Evolutionary conservation across 2,329 filamentous ascomycete genomes (phyloP).

Genomic region (Trichoderma breve): DNA sequence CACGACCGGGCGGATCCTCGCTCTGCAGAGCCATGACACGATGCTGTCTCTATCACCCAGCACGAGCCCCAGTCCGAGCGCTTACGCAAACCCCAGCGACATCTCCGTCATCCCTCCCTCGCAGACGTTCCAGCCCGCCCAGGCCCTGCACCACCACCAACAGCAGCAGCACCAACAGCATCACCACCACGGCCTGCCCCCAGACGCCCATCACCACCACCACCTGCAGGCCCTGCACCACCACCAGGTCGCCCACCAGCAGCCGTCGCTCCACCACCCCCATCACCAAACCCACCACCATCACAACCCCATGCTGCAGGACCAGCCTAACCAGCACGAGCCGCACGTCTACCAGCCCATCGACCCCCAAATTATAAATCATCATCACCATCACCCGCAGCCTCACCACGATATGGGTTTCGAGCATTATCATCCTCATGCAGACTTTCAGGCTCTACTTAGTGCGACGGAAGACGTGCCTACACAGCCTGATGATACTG

Average conservation of each 20-base stretch:
- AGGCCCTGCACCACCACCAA: conserved; percentile 14
- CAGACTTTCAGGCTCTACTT: conserved; percentile 55
- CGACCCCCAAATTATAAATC: conserved; percentile 41
- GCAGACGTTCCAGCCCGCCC: conserved; percentile 35
- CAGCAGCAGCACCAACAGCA: conserved; percentile 26
- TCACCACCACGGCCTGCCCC: conserved; percentile 10
- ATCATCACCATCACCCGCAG: conserved; percentile 20
- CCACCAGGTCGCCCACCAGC: conserved; percentile 36
- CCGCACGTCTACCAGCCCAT: conserved; percentile 52
- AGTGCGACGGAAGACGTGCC: conserved; percentile 45
- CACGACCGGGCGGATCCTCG: conserved; percentile 28
- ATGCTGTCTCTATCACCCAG: conserved; percentile 31
- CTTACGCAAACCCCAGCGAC: conserved; percentile 49
- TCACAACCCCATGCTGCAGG: conserved; percentile 37
- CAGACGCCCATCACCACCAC: conserved; percentile 24
- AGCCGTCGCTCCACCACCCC: conserved; percentile 49
- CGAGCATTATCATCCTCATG: conserved; percentile 42
- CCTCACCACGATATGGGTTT: conserved; percentile 36
- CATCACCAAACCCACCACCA: conserved; percentile 34
- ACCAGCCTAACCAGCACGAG: conserved; percentile 29
- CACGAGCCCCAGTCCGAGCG: conserved; percentile 32
- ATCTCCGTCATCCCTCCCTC: conserved; percentile 45
- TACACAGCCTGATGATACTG: conserved; percentile 28
- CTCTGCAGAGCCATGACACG: conserved; percentile 30
- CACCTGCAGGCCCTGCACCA: conserved; percentile 33